These are phyloP conservation scores for Penicillium sp. DNA, from an alignment of 2,329 filamentous ascomycete genomes.

Conservation along the genomic window DNA sequence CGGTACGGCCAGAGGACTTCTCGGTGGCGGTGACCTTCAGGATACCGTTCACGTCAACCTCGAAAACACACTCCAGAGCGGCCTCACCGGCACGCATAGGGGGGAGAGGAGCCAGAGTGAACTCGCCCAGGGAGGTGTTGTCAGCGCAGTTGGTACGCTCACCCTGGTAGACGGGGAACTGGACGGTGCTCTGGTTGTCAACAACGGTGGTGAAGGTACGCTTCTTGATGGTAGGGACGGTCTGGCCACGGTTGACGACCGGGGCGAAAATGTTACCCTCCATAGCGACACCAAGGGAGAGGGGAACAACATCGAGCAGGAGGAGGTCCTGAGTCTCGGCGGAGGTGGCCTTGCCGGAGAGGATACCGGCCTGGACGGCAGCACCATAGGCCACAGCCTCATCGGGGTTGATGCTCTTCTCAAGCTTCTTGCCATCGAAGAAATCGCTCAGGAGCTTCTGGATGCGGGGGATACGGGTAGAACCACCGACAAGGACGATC, in stretches of 20 bases:
- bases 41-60: conserved; percentile 99
- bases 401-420: conserved; percentile 99
- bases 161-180: conserved; percentile 92
- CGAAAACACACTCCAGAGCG: conserved; percentile 95
- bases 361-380: conserved; percentile 96
- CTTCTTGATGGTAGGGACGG: conserved; percentile 78
- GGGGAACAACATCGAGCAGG: conserved; percentile 89
- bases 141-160: conserved; percentile 97
- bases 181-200: conserved; percentile 68
- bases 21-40: conserved; percentile 98
- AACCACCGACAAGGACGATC: conserved; percentile 98
- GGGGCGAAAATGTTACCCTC: conserved; percentile 98
- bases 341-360: conserved; percentile 94
- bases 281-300: conserved; percentile 98
- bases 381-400: conserved; percentile 99
- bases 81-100: conserved; percentile 89
- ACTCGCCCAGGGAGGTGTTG: conserved; percentile 96
- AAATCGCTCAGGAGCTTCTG: conserved; percentile 99
- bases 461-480: conserved; percentile 96
- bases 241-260: conserved; percentile 74
- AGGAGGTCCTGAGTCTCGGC: conserved; percentile 92
- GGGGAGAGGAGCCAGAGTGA: conserved; percentile 84
- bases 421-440: conserved; percentile 99
- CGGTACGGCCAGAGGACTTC: conserved; percentile 95
- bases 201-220: conserved; percentile 73